phyloP scores from a whole-genome alignment of 2,329 filamentous ascomycete species.

The Alternaria atra region DNA sequence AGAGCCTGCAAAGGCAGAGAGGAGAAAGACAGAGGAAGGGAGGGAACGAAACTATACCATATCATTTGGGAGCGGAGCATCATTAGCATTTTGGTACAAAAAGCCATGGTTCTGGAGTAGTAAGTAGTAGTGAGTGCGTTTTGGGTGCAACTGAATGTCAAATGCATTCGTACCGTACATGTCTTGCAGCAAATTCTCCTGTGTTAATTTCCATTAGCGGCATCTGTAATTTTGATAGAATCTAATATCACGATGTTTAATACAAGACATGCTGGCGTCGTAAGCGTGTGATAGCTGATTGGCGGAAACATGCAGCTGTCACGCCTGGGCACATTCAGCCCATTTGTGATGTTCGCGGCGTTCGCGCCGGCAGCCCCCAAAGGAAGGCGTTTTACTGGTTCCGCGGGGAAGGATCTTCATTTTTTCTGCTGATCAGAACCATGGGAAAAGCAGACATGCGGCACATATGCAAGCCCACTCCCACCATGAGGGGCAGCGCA shows the following conservation, averaged over 20 bases:
- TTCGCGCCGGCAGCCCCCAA: neutral
- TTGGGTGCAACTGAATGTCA: slow-evolving; percentile 28
- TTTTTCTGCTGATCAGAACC: neutral
- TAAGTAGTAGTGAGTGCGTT: slow-evolving; percentile 19
- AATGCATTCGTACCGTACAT: slow-evolving; percentile 8
- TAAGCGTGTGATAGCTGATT: neutral
- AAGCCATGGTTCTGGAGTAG: slow-evolving; percentile 15
- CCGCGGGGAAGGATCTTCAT: neutral
- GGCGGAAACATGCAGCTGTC: neutral
- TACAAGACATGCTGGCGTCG: neutral
- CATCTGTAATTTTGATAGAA: neutral
- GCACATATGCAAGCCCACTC: neutral
- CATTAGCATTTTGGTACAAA: slow-evolving; percentile 24
- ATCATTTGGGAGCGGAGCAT: slow-evolving; percentile 36
- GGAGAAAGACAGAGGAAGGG: neutral
- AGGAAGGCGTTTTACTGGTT: neutral
- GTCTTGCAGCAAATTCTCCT: neutral
- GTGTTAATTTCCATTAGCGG: neutral
- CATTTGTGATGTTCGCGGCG: neutral
- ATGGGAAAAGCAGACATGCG: neutral
- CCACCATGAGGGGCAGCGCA: neutral
- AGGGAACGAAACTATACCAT: slow-evolving; percentile 37
- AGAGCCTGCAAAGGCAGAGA: slow-evolving; percentile 4
- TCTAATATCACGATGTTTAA: neutral
- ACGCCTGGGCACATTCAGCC: neutral